Evolutionary conservation across 164 flowering plant genomes (phyloP).

Genomic region (Liquidambar formosana): DNA sequence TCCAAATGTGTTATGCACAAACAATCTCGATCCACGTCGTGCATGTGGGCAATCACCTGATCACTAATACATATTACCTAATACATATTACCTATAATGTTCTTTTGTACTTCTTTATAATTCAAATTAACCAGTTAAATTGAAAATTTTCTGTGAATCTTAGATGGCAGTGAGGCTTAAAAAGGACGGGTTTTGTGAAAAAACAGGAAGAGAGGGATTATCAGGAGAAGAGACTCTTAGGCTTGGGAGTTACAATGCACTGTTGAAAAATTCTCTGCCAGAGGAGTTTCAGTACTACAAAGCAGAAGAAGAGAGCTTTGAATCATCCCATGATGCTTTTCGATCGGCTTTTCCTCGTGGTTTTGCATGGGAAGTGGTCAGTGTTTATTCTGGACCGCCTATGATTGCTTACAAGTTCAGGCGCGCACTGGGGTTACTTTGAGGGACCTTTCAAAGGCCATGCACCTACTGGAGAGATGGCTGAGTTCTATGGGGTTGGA

Average conservation of each 20-base stretch:
- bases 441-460: slow-evolving; percentile 86
- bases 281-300: slow-evolving; percentile 64
- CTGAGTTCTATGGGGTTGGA: slow-evolving; percentile 66
- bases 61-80: too few species aligned
- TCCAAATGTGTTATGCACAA: too few species aligned
- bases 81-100: too few species aligned
- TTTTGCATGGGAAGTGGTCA: slow-evolving; percentile 85
- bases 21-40: too few species aligned
- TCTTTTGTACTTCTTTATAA: too few species aligned
- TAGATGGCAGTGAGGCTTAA: too few species aligned
- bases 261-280: slow-evolving; percentile 70
- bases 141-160: too few species aligned
- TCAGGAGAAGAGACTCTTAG: slow-evolving; percentile 68
- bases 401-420: slow-evolving; percentile 72
- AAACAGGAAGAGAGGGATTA: slow-evolving; percentile 72
- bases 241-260: slow-evolving; percentile 84
- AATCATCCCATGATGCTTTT: slow-evolving; percentile 77
- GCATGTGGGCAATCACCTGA: too few species aligned
- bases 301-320: too few species aligned
- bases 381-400: slow-evolving; percentile 84
- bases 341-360: slow-evolving; percentile 75
- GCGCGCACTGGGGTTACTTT: slow-evolving; percentile 94
- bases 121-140: too few species aligned
- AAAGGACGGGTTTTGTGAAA: too few species aligned
- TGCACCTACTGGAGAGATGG: slow-evolving; percentile 82